phyloP scores from a whole-genome alignment of 2,329 filamentous ascomycete species.

The Fusarium sp. region DNA sequence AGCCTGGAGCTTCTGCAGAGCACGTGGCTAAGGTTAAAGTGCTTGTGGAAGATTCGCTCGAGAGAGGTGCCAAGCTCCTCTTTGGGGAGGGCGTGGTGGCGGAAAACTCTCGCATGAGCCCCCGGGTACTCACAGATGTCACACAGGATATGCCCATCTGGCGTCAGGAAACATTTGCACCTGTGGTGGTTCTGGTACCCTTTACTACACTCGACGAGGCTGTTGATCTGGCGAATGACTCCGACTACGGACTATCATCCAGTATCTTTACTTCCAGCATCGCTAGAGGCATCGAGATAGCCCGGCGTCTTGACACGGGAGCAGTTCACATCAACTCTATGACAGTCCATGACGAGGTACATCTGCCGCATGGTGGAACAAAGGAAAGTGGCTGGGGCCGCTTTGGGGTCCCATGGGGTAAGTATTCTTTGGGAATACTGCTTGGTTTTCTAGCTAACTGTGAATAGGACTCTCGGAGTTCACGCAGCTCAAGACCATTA shows the following conservation, averaged over 20 bases:
- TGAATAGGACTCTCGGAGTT: not conserved
- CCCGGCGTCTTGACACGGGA: not conserved
- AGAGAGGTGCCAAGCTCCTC: not conserved
- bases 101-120: not conserved
- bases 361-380: conserved; percentile 22
- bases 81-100: not conserved
- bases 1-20: not conserved
- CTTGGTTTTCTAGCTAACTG: not conserved
- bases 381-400: conserved; percentile 26
- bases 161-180: not conserved
- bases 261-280: not conserved
- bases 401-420: conserved; percentile 1
- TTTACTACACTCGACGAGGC: not conserved
- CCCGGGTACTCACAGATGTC: not conserved
- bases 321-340: conserved; percentile 20
- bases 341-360: conserved; percentile 26
- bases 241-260: not conserved
- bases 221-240: not conserved
- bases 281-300: not conserved
- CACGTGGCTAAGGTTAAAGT: not conserved
- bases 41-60: not conserved
- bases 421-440: not conserved
- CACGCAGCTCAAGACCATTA: not conserved
- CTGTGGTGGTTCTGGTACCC: not conserved
- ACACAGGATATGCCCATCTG: not conserved